These are phyloP conservation scores for Melastoma malabathricum DNA, from an alignment of 345 rosid genomes.

Conservation along the genomic window DNA sequence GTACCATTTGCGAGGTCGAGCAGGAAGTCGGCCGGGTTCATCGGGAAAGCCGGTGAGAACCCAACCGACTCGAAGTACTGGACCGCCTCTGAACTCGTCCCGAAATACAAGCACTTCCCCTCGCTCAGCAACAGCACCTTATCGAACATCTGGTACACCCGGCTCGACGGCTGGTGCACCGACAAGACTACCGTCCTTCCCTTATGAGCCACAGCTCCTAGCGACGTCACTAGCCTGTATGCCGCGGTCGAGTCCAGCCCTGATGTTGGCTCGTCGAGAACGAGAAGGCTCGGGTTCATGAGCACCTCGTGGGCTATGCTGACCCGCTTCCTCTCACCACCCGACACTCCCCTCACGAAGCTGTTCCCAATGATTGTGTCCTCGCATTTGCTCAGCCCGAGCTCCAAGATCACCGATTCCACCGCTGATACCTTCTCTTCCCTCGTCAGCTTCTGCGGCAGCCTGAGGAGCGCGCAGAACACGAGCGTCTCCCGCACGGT, in stretches of 20 bases:
- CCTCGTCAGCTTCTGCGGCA: constrained; percentile 34
- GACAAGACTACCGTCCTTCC: constrained; percentile 73
- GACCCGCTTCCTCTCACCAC: constrained; percentile 82
- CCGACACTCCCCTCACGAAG: constrained; percentile 72
- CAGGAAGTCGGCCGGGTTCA: constrained; percentile 96
- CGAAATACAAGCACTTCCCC: constrained; percentile 69
- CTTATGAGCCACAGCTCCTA: constrained; percentile 45
- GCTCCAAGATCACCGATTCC: constrained; percentile 58
- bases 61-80: constrained; percentile 63
- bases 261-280: constrained; percentile 91
- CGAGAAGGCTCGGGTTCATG: constrained; percentile 61
- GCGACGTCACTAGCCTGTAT: constrained; percentile 48
- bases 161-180: constrained; percentile 89
- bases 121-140: constrained; percentile 68
- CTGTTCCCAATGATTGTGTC: constrained; percentile 74
- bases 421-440: constrained; percentile 40
- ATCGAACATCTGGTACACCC: constrained; percentile 66
- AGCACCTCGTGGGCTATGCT: constrained; percentile 85
- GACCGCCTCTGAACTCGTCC: constrained; percentile 59
- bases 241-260: constrained; percentile 94
- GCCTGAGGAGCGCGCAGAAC: constrained; percentile 61
- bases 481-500: constrained; percentile 83
- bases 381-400: constrained; percentile 69
- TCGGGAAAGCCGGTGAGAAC: constrained; percentile 74
- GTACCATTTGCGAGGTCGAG: constrained; percentile 98